These are phyloP conservation scores for Pleodorina starrii DNA, from an alignment of 139 green algal species.

Conservation along the genomic window DNA sequence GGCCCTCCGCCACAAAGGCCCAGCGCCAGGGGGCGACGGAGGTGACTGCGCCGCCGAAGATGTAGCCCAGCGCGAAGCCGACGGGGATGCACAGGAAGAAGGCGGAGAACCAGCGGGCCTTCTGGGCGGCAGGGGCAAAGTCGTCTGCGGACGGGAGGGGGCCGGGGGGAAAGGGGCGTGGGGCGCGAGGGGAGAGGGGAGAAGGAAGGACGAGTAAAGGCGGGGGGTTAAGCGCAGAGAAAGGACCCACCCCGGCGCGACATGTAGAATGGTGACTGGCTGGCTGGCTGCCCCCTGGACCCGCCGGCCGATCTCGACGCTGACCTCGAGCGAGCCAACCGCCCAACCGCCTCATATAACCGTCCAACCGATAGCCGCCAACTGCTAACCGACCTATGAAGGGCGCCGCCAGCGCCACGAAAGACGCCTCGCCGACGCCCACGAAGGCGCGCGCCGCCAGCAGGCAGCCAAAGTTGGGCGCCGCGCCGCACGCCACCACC, in stretches of 20 bases:
- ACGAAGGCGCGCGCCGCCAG: slow-evolving; percentile 83
- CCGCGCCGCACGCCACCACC: slow-evolving; percentile 77
- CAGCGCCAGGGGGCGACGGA: slow-evolving; percentile 77
- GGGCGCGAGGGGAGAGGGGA: too few species aligned
- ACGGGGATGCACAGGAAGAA: slow-evolving; percentile 97
- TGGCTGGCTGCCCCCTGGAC: too few species aligned
- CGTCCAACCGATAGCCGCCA: too few species aligned
- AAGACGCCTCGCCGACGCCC: slow-evolving; percentile 94
- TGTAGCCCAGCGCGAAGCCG: slow-evolving; percentile 86
- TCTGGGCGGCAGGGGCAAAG: slow-evolving; percentile 79
- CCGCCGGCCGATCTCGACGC: too few species aligned
- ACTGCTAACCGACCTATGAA: slow-evolving; percentile 86
- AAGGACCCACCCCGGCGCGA: too few species aligned
- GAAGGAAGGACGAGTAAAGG: too few species aligned
- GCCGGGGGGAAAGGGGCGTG: not conserved
- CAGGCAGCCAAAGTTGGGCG: slow-evolving; percentile 74
- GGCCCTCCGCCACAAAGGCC: slow-evolving; percentile 87
- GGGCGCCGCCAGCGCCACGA: slow-evolving; percentile 92
- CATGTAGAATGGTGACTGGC: too few species aligned
- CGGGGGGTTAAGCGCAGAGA: too few species aligned
- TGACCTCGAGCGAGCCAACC: too few species aligned
- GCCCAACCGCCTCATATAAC: too few species aligned
- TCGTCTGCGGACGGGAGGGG: slow-evolving; percentile 80
- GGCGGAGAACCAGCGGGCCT: slow-evolving; percentile 87
- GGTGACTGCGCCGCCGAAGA: slow-evolving; percentile 78